These are phyloP conservation scores for Tubosaeta sp. DNA, from an alignment of 768 basidiomycete species.

Conservation along the genomic window DNA sequence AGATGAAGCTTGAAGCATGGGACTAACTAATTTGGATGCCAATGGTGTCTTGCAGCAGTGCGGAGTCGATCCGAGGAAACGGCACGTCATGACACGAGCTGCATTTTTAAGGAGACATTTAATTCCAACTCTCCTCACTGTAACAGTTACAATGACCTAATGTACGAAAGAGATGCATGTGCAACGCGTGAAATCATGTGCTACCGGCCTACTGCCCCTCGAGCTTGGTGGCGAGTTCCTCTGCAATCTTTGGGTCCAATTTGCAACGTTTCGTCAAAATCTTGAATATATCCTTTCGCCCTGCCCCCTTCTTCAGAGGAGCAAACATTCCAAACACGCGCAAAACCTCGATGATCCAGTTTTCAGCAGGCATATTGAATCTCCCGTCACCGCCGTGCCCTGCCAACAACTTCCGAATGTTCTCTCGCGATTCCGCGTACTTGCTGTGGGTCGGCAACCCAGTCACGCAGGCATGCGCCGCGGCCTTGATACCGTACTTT, in stretches of 20 bases:
- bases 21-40: too few relatives aligned
- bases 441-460: slow-evolving; percentile 27
- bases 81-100: too few relatives aligned
- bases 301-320: slow-evolving; percentile 18
- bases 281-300: slow-evolving; percentile 22
- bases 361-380: slow-evolving; percentile 25
- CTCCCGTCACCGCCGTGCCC: slow-evolving; percentile 11
- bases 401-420: slow-evolving; percentile 15
- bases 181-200: slow-evolving; percentile 1
- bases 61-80: too few relatives aligned
- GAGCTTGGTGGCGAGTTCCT: slow-evolving; percentile 19
- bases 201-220: neutral
- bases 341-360: slow-evolving; percentile 24
- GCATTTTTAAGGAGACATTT: too few relatives aligned
- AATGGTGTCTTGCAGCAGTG: too few relatives aligned
- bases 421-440: slow-evolving; percentile 20
- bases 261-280: slow-evolving; percentile 29
- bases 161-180: slow-evolving; percentile 3
- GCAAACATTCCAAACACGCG: slow-evolving; percentile 23
- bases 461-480: slow-evolving; percentile 35
- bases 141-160: neutral
- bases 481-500: slow-evolving; percentile 24
- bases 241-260: slow-evolving; percentile 17
- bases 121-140: too few relatives aligned
- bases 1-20: too few relatives aligned